phyloP scores from a whole-genome alignment of 441 rosid species.

The Populus trichocarpa region DNA sequence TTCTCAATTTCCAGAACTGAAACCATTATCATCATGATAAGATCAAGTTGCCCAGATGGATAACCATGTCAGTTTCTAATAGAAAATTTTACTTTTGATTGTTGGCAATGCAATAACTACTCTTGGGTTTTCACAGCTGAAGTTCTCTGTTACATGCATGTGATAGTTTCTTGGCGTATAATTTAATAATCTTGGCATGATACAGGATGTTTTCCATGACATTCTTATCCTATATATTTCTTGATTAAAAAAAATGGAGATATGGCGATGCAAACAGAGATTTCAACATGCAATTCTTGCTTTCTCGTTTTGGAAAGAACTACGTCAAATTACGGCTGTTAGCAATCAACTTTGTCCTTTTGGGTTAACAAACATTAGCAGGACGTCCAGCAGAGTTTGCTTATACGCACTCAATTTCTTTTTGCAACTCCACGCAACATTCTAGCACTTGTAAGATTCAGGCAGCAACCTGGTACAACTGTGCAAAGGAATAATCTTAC shows the following conservation, averaged over 20 bases:
- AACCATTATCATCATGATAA: too few species aligned
- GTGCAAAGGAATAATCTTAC: neutral
- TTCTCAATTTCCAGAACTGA: too few species aligned
- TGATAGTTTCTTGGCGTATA: neutral
- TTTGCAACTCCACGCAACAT: neutral
- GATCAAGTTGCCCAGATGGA: neutral
- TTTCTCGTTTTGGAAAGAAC: neutral
- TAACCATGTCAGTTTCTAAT: neutral
- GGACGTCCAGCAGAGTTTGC: neutral
- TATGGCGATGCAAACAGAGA: neutral
- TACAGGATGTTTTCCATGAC: neutral
- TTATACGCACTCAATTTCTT: neutral
- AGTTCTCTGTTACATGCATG: neutral
- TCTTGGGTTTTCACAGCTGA: neutral
- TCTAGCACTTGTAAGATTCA: neutral
- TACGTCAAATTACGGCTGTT: neutral
- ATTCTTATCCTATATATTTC: neutral
- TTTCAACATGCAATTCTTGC: neutral
- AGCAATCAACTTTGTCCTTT: neutral
- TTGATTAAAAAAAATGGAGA: neutral
- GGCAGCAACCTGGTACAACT: neutral
- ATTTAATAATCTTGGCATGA: neutral
- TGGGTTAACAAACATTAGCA: neutral
- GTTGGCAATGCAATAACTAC: neutral
- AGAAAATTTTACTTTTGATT: neutral